phyloP scores from a whole-genome alignment of 2,329 filamentous ascomycete species.

The Colletotrichum sp. region DNA sequence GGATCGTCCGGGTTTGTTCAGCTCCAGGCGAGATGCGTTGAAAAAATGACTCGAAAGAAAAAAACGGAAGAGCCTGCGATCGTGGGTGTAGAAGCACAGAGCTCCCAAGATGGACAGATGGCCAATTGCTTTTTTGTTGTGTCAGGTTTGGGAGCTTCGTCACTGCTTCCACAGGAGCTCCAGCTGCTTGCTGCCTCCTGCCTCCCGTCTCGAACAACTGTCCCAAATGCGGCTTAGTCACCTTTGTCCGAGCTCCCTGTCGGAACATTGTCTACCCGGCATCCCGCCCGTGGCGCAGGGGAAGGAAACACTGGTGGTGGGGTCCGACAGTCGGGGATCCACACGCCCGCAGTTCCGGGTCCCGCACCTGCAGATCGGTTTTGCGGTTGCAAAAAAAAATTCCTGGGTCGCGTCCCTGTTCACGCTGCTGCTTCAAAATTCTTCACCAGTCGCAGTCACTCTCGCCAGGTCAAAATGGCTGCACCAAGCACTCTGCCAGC shows the following conservation, averaged over 20 bases:
- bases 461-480: slow-evolving; percentile 42
- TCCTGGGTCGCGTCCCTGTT: neutral
- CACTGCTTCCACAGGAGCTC: neutral
- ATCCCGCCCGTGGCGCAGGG: neutral
- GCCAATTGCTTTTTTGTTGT: neutral
- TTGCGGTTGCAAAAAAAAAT: slow-evolving; percentile 2
- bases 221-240: slow-evolving; percentile 20
- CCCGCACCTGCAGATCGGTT: slow-evolving; percentile 17
- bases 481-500: slow-evolving; percentile 53
- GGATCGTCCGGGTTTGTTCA: slow-evolving; percentile 6
- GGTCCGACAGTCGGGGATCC: neutral
- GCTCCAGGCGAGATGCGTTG: neutral
- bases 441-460: neutral
- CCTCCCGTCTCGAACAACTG: slow-evolving; percentile 13
- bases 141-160: slow-evolving; percentile 8
- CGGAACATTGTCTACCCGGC: slow-evolving; percentile 1
- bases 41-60: neutral
- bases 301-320: neutral
- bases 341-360: neutral
- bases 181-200: neutral
- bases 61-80: neutral
- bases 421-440: neutral
- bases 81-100: neutral
- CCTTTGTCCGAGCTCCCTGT: neutral
- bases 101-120: slow-evolving; percentile 10